These are phyloP conservation scores for Trametes sp. DNA, from an alignment of 1,284 basidiomycete species.

Conservation along the genomic window DNA sequence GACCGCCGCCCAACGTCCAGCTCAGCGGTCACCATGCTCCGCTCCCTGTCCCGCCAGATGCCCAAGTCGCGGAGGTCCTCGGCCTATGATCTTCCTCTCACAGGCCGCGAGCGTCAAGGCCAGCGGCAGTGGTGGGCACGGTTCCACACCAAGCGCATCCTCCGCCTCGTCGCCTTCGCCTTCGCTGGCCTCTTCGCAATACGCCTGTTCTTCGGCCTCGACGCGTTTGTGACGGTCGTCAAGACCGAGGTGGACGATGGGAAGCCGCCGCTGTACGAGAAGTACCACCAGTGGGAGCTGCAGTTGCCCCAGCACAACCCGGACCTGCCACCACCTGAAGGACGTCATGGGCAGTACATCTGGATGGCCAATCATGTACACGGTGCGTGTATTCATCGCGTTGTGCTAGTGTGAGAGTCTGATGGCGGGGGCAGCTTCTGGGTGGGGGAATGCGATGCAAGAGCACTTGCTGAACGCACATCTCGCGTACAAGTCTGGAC, in stretches of 20 bases:
- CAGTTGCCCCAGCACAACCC: conserved; percentile 55
- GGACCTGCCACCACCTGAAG: conserved; percentile 50
- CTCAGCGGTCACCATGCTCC: conserved; percentile 23
- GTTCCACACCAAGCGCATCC: conserved; percentile 23
- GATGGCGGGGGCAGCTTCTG: conserved; percentile 45
- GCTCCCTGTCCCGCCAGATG: conserved; percentile 21
- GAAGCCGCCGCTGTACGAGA: conserved; percentile 54
- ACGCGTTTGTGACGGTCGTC: neutral
- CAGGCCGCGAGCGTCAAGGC: conserved; percentile 14
- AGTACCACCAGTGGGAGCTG: conserved; percentile 55
- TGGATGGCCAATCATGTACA: conserved; percentile 58
- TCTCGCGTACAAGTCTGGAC: conserved; percentile 52
- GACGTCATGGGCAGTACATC: conserved; percentile 53
- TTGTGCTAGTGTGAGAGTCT: neutral
- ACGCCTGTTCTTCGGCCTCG: conserved; percentile 22
- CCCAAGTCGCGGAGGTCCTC: conserved; percentile 6
- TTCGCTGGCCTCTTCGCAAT: conserved; percentile 13
- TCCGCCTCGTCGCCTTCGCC: conserved; percentile 18
- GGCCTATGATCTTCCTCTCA: conserved; percentile 18
- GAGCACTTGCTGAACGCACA: conserved; percentile 59
- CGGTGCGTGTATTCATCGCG: conserved; percentile 37
- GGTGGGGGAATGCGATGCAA: conserved; percentile 69
- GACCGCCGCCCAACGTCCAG: neutral
- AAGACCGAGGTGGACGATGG: neutral
- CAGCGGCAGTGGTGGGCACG: conserved; percentile 20